Evolutionary conservation across 148 eudicot genomes (phyloP).

Genomic region (Dianthus caryophyllus): DNA sequence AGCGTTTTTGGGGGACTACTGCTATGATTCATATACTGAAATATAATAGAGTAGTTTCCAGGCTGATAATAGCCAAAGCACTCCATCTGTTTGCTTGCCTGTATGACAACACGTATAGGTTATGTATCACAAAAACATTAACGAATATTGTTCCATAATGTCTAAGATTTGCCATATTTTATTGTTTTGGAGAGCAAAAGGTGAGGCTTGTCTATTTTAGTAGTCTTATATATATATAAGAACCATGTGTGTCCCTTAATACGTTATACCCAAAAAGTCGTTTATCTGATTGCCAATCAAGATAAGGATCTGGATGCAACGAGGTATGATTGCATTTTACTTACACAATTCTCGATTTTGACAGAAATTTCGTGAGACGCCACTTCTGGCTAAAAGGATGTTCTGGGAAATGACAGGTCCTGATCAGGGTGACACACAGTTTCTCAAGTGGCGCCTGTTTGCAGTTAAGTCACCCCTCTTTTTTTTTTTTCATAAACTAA

Average conservation of each 20-base stretch:
- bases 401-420: constrained; percentile 45
- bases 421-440: constrained; percentile 32
- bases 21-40: background rate
- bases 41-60: background rate
- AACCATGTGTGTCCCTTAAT: background rate
- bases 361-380: constrained; percentile 41
- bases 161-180: background rate
- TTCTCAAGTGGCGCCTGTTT: constrained; percentile 38
- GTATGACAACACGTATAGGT: background rate
- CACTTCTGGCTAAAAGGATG: too few species aligned
- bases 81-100: background rate
- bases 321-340: background rate
- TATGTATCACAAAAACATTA: background rate
- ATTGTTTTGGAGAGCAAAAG: background rate
- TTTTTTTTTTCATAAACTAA: too few species aligned
- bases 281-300: background rate
- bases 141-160: background rate
- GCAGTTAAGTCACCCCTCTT: constrained; percentile 41
- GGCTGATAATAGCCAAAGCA: background rate
- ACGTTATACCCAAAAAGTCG: background rate
- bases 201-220: background rate
- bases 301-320: background rate
- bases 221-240: background rate
- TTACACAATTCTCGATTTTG: constrained; percentile 9
- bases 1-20: background rate